Conservation (phyloP, 1,284 basidiomycete genomes). For the Microstroma glucosiphilum region DNA sequence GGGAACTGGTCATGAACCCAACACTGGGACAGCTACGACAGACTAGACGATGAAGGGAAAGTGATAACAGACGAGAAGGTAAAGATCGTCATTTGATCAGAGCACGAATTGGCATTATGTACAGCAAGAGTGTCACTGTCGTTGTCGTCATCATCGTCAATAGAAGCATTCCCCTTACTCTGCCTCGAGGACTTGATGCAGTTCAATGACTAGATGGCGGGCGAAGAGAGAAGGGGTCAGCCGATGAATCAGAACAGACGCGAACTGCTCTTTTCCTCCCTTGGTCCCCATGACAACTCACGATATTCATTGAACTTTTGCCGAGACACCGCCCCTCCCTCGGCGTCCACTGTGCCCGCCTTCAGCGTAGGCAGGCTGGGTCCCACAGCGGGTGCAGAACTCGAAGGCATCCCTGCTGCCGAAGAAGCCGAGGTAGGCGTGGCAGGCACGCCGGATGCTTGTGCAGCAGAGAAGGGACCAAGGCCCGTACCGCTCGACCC, state of each 20-base stretch:
- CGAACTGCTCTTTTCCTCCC: no score
- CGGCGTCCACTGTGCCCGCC: constrained; percentile 20
- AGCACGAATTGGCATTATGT: no score
- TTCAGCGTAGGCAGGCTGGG: constrained; percentile 10
- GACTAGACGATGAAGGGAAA: neutral
- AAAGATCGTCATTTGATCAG: no score
- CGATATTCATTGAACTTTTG: constrained; percentile 40
- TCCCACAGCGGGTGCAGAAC: neutral
- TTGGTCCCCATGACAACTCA: no score
- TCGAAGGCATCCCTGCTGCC: neutral
- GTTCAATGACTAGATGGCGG: neutral
- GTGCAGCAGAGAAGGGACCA: constrained; percentile 1
- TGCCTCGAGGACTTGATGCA: constrained; percentile 5
- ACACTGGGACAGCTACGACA: neutral
- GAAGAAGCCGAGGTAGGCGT: constrained; percentile 10
- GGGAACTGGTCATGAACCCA: neutral
- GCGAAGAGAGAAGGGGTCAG: no score
- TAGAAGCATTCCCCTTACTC: no score
- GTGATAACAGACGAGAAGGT: no score
- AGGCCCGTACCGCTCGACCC: neutral
- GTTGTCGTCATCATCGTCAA: no score
- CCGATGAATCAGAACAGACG: no score
- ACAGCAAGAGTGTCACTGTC: no score
- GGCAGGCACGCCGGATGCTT: constrained; percentile 4
- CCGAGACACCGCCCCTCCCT: constrained; percentile 20